Evolutionary conservation across 305 asterid species (phyloP).

Genomic region (Coffea humblotiana): DNA sequence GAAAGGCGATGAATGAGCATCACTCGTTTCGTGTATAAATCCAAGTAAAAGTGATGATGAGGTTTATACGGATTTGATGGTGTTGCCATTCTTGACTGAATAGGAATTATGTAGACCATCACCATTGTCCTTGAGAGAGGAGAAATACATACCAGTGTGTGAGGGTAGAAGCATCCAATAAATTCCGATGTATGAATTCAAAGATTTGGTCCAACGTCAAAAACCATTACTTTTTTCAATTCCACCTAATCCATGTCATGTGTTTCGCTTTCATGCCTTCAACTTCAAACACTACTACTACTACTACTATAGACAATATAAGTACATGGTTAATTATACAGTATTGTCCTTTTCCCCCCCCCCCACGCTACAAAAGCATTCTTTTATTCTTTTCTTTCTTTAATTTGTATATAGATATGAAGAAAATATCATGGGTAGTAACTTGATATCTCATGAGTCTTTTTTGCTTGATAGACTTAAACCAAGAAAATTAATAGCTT

Average conservation of each 20-base stretch:
- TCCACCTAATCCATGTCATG: not conserved
- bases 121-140: not conserved
- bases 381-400: not conserved
- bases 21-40: not conserved
- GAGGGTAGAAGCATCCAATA: not conserved
- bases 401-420: not conserved
- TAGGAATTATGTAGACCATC: not conserved
- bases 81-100: slow-evolving; percentile 30
- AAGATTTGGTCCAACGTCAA: slow-evolving; percentile 14
- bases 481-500: not conserved
- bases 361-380: not conserved
- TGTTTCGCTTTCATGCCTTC: slow-evolving; percentile 11
- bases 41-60: not conserved
- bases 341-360: too few relatives aligned
- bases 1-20: not conserved
- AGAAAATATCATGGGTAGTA: not conserved
- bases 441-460: not conserved
- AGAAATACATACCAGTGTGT: too few relatives aligned
- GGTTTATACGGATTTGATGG: not conserved
- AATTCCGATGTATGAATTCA: not conserved
- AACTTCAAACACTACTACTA: not conserved
- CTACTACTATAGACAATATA: not conserved
- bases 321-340: too few relatives aligned
- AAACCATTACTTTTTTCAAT: not conserved
- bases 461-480: not conserved